Percentiles rank a stretch among this genome's conserved stretches.
phyloP scores from a whole-genome alignment of 1,284 basidiomycete species.

The Erythrobasidium hasegawianum region DNA sequence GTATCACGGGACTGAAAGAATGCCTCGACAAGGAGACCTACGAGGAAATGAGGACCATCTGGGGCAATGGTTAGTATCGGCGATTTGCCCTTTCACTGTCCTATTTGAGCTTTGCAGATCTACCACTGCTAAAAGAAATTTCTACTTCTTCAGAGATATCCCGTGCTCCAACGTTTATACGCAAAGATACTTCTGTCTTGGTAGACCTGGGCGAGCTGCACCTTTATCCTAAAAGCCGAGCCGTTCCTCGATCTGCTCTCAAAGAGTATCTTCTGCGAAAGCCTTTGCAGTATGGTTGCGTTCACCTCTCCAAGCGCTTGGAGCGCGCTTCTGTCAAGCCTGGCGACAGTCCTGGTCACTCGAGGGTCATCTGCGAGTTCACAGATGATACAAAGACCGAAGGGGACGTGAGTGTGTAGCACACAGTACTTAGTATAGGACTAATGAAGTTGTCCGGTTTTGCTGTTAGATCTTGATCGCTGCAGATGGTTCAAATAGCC shows the following conservation, averaged over 20 bases:
- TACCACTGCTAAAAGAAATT: no score
- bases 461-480: slow-evolving; percentile 8
- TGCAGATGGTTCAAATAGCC: slow-evolving; percentile 19
- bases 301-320: slow-evolving; percentile 1
- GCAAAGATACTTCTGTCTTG: neutral
- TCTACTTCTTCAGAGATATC: slow-evolving; percentile 9
- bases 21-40: slow-evolving; percentile 15
- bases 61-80: slow-evolving; percentile 14
- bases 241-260: slow-evolving; percentile 13
- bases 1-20: slow-evolving; percentile 10
- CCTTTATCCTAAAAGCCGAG: slow-evolving; percentile 21
- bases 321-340: neutral
- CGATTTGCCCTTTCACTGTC: neutral
- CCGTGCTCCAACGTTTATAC: slow-evolving; percentile 20
- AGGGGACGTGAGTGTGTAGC: slow-evolving; percentile 8
- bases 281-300: slow-evolving; percentile 7
- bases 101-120: neutral
- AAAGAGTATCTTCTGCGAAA: slow-evolving; percentile 13
- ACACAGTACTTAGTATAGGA: neutral
- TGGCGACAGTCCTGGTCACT: neutral
- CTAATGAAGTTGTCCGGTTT: neutral
- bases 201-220: slow-evolving; percentile 2
- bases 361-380: slow-evolving; percentile 4
- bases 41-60: slow-evolving; percentile 7
- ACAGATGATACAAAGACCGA: slow-evolving; percentile 5